Conservation (phyloP, 495 filamentous ascomycete genomes). For the Lentithecium fluviatile region DNA sequence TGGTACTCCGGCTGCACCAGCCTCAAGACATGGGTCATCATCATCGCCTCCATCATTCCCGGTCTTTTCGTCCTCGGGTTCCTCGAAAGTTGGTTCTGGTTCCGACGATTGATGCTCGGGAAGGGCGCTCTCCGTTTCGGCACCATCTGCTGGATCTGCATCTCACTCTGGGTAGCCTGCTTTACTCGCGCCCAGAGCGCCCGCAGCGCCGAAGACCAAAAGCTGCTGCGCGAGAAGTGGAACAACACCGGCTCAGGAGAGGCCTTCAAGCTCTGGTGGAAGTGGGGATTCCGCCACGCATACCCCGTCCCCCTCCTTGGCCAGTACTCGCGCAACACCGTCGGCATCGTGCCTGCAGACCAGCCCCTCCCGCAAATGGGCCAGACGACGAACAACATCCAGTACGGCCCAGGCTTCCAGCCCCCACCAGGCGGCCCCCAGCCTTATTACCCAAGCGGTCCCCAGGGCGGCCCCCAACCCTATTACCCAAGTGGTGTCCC, state of each 20-base stretch:
- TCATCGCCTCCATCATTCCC: constrained; percentile 43
- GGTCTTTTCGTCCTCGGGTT: constrained; percentile 50
- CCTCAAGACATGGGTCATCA: constrained; percentile 36
- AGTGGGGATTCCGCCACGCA: constrained; percentile 52
- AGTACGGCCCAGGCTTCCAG: no score
- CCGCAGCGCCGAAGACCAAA: constrained; percentile 47
- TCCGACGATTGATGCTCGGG: constrained; percentile 54
- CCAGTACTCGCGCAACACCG: constrained; percentile 12
- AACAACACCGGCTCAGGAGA: constrained; percentile 42
- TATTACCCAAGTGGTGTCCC: not conserved
- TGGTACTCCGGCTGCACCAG: constrained; percentile 6
- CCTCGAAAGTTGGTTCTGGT: constrained; percentile 52
- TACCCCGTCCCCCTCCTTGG: constrained; percentile 42
- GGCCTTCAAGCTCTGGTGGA: constrained; percentile 50
- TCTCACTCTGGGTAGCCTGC: constrained; percentile 46
- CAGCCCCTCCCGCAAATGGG: not conserved
- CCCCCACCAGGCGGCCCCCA: not conserved
- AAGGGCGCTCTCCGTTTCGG: constrained; percentile 50
- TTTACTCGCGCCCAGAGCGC: constrained; percentile 47
- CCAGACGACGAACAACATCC: not conserved
- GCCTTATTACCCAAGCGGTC: not conserved
- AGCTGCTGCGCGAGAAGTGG: constrained; percentile 48
- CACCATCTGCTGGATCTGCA: constrained; percentile 50
- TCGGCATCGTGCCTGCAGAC: not conserved
- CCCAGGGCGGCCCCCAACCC: not conserved